phyloP scores from a whole-genome alignment of 1,139 yeast species.

The Diutina scorzettiae region DNA sequence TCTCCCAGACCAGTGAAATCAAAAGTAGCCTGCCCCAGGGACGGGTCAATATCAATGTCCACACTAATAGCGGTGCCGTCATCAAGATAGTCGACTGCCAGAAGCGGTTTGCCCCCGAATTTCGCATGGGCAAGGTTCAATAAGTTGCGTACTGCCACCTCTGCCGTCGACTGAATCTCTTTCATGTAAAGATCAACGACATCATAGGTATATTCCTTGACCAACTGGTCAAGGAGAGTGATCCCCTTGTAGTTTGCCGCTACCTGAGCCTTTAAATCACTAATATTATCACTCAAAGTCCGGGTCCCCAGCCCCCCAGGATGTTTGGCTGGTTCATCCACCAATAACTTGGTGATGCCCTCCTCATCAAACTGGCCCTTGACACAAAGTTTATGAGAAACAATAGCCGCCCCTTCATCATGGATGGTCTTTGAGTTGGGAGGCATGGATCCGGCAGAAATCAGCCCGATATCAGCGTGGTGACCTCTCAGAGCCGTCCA shows the following conservation, averaged over 20 bases:
- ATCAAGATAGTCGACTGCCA: conserved; percentile 44
- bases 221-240: conserved; percentile 32
- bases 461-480: conserved; percentile 60
- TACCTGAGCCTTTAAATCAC: conserved; percentile 54
- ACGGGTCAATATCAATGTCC: conserved; percentile 27
- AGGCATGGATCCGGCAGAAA: conserved; percentile 56
- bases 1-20: conserved; percentile 53
- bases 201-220: conserved; percentile 36
- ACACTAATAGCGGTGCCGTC: conserved; percentile 46
- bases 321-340: conserved; percentile 39
- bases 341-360: conserved; percentile 32
- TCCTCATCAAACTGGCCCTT: conserved; percentile 43
- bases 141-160: conserved; percentile 35
- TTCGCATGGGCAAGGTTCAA: conserved; percentile 25
- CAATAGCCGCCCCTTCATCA: conserved; percentile 55
- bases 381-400: conserved; percentile 39
- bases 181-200: conserved; percentile 48
- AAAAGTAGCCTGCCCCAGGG: conserved; percentile 37
- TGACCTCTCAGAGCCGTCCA: conserved; percentile 59
- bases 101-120: conserved; percentile 24
- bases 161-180: conserved; percentile 52
- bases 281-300: conserved; percentile 44
- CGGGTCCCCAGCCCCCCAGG: conserved; percentile 56
- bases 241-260: conserved; percentile 61
- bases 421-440: conserved; percentile 47